These are phyloP conservation scores for Prunus mume DNA, from an alignment of 306 rosid species.

Conservation along the genomic window DNA sequence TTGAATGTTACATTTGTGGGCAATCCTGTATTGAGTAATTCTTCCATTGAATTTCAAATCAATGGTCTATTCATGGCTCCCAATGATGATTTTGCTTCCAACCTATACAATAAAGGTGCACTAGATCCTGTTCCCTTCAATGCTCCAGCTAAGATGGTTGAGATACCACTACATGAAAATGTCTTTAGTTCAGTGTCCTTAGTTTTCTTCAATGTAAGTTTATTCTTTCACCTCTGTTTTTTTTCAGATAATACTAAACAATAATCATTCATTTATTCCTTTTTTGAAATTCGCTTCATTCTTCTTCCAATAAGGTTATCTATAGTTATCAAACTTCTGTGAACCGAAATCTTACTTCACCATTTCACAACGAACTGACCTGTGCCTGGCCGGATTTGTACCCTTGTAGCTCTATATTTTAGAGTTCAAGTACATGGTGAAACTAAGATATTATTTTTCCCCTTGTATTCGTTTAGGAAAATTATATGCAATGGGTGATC, in stretches of 20 bases:
- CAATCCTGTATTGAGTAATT: constrained; percentile 54
- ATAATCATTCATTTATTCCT: neutral
- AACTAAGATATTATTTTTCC: neutral
- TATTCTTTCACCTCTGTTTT: neutral
- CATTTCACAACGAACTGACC: neutral
- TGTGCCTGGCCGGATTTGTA: neutral
- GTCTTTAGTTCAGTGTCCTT: constrained; percentile 63
- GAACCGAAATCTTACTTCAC: neutral
- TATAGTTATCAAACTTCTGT: neutral
- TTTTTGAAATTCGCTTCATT: neutral
- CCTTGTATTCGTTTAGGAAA: constrained; percentile 30
- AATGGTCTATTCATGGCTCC: constrained; percentile 54
- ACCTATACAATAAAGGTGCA: constrained; percentile 25
- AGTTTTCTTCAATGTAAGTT: constrained; percentile 66
- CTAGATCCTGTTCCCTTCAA: constrained; percentile 36
- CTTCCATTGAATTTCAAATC: constrained; percentile 58
- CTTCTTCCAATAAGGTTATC: neutral
- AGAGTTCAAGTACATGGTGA: neutral
- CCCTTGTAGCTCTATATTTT: neutral
- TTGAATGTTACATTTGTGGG: constrained; percentile 66
- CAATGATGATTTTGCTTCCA: constrained; percentile 28
- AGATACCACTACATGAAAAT: constrained; percentile 66
- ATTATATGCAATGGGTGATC: constrained; percentile 56
- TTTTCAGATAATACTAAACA: constrained; percentile 3
- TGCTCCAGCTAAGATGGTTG: constrained; percentile 61